phyloP scores from a whole-genome alignment of 345 rosid genomes.

The Luvunga scandens region DNA sequence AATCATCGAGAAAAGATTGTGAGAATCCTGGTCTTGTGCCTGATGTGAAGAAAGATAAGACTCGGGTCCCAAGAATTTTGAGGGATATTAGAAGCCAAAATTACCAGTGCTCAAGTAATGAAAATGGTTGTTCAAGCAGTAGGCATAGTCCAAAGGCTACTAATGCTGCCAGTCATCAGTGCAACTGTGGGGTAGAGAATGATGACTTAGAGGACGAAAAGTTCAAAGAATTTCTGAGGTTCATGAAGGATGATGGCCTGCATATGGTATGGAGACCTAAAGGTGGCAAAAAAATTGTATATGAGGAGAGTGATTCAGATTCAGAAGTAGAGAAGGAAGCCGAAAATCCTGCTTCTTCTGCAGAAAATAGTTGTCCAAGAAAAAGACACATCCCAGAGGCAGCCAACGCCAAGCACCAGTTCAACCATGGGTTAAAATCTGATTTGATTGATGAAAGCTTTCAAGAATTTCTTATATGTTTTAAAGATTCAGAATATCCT shows the following conservation, averaged over 20 bases:
- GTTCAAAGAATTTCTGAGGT: too few relatives aligned
- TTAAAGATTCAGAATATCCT: too few relatives aligned
- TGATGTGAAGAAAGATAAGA: background rate
- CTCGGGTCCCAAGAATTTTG: background rate
- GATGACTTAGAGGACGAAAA: too few relatives aligned
- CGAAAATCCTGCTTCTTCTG: slow-evolving; percentile 6
- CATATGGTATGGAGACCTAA: background rate
- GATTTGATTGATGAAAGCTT: slow-evolving; percentile 30
- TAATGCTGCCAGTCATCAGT: background rate
- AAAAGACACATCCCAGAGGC: slow-evolving; percentile 6
- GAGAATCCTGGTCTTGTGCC: background rate
- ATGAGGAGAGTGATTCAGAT: slow-evolving; percentile 12
- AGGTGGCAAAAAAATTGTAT: background rate
- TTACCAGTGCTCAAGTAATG: slow-evolving; percentile 4
- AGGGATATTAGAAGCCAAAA: slow-evolving; percentile 22
- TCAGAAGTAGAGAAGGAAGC: slow-evolving; percentile 7
- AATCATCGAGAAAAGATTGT: background rate
- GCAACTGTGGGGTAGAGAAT: background rate
- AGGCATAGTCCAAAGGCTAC: background rate
- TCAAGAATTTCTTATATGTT: slow-evolving; percentile 7
- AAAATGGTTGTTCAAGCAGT: background rate
- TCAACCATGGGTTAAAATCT: slow-evolving; percentile 10
- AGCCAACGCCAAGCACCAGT: background rate
- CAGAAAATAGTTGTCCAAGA: background rate
- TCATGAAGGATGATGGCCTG: background rate